Evolutionary conservation across 495 filamentous ascomycete genomes (phyloP).

Genomic region (Penicillium salamii): DNA sequence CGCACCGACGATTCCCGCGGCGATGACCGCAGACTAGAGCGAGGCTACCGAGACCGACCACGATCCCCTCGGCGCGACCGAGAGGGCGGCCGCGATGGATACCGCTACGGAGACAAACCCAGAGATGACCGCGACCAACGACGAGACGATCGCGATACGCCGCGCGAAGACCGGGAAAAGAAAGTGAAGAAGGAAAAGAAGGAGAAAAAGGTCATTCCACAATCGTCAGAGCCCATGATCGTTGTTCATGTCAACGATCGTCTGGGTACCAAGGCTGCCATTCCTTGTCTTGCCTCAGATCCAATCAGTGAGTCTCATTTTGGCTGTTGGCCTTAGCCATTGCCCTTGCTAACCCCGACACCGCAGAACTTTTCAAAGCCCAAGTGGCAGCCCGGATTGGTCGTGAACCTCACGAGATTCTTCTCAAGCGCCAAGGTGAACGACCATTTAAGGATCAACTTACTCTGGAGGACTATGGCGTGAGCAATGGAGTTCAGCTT

Average conservation of each 20-base stretch:
- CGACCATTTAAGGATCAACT: constrained; percentile 87
- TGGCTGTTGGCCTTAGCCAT: no score
- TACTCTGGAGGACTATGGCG: constrained; percentile 82
- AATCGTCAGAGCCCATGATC: constrained; percentile 73
- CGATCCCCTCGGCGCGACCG: constrained; percentile 34
- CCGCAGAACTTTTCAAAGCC: constrained; percentile 72
- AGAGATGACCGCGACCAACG: constrained; percentile 20
- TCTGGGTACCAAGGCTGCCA: constrained; percentile 83
- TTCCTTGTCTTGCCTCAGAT: constrained; percentile 81
- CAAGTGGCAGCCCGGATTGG: constrained; percentile 85
- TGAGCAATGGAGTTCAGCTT: constrained; percentile 84
- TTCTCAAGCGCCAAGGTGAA: constrained; percentile 88
- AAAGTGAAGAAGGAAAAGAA: constrained; percentile 31
- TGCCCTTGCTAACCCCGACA: constrained; percentile 13
- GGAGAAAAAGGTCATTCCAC: constrained; percentile 34
- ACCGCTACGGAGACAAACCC: constrained; percentile 25
- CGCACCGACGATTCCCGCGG: constrained; percentile 43
- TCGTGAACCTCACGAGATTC: constrained; percentile 82
- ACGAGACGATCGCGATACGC: constrained; percentile 25
- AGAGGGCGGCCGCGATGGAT: constrained; percentile 21
- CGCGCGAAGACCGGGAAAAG: constrained; percentile 29
- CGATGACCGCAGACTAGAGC: constrained; percentile 47
- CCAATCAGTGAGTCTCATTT: constrained; percentile 53
- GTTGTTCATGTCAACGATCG: constrained; percentile 90
- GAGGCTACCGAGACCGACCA: constrained; percentile 53